Evolutionary conservation across 768 basidiomycete genomes (phyloP).

Genomic region (Podaxis sp.): DNA sequence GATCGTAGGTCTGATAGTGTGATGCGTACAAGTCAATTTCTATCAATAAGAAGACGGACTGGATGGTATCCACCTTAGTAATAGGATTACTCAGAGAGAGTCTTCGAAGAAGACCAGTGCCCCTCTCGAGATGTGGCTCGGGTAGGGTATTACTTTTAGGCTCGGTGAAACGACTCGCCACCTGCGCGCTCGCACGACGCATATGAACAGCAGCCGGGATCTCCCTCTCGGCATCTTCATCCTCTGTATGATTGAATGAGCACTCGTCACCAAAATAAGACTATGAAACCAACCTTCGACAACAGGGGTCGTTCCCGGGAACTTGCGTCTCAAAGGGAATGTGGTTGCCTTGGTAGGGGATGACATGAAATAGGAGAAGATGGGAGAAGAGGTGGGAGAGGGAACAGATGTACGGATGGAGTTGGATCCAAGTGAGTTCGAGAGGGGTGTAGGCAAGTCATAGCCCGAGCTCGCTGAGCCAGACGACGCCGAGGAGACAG

Average conservation of each 20-base stretch:
- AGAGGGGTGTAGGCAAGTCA: slow-evolving; percentile 48
- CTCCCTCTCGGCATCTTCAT: slow-evolving; percentile 39
- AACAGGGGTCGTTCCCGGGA: slow-evolving; percentile 44
- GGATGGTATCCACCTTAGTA: slow-evolving; percentile 43
- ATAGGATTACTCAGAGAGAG: slow-evolving; percentile 66
- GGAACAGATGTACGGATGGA: slow-evolving; percentile 42
- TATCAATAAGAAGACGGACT: slow-evolving; percentile 13
- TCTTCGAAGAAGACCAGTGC: slow-evolving; percentile 65
- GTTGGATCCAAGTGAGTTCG: slow-evolving; percentile 35
- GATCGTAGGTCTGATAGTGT: slow-evolving; percentile 22
- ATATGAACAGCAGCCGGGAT: slow-evolving; percentile 40
- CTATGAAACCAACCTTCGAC: slow-evolving; percentile 49
- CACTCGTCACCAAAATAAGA: neutral
- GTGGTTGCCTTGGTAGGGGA: slow-evolving; percentile 54
- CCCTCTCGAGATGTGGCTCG: slow-evolving; percentile 56
- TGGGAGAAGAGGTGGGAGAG: slow-evolving; percentile 64
- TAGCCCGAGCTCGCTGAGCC: slow-evolving; percentile 49
- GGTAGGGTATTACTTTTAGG: slow-evolving; percentile 33
- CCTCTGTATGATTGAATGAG: slow-evolving; percentile 10
- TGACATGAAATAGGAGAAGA: slow-evolving; percentile 64
- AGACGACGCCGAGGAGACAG: slow-evolving; percentile 56
- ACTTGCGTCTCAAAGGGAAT: slow-evolving; percentile 60
- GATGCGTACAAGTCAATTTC: slow-evolving; percentile 6
- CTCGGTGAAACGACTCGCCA: slow-evolving; percentile 49
- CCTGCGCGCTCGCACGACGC: slow-evolving; percentile 58